A percentile compares a stretch with the other conserved stretches of the same genome.
Conservation (phyloP, 257 asterid genomes). For the Solanum verrucosum region DNA sequence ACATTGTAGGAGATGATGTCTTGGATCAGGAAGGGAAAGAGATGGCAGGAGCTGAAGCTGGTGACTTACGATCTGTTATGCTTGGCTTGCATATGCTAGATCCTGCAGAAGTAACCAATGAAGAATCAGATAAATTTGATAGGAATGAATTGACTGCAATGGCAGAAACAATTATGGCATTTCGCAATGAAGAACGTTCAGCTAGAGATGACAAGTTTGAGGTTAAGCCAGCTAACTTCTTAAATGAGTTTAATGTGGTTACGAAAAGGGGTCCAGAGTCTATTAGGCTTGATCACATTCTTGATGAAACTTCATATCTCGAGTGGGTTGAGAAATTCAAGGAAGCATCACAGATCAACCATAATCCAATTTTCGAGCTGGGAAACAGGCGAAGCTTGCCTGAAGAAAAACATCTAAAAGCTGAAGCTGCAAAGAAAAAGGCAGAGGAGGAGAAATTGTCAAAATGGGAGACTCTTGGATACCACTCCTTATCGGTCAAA, state of each 20-base stretch:
- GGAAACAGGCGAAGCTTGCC: constrained; percentile 35
- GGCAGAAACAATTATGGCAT: constrained; percentile 52
- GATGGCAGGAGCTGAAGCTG: constrained; percentile 46
- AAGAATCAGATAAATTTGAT: constrained; percentile 39
- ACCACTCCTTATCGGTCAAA: constrained; percentile 54
- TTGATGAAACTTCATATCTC: constrained; percentile 74
- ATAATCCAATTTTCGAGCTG: constrained; percentile 19
- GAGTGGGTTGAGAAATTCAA: constrained; percentile 87
- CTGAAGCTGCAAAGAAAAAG: constrained; percentile 64
- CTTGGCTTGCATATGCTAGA: constrained; percentile 75
- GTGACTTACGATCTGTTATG: constrained; percentile 68
- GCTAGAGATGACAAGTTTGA: constrained; percentile 43
- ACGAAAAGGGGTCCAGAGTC: constrained; percentile 31
- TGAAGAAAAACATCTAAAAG: constrained; percentile 49
- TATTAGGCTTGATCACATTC: constrained; percentile 39
- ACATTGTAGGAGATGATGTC: constrained; percentile 65
- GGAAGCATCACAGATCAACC: constrained; percentile 37
- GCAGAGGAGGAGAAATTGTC: constrained; percentile 63
- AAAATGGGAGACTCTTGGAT: constrained; percentile 87
- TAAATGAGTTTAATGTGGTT: constrained; percentile 26
- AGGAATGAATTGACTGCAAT: constrained; percentile 32
- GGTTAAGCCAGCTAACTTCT: constrained; percentile 39
- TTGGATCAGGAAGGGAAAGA: constrained; percentile 43
- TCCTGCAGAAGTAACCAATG: constrained; percentile 39
- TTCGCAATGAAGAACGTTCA: constrained; percentile 35